Evolutionary conservation across 2,329 filamentous ascomycete species (phyloP), one percentile per base, ranked within the genome.

Genomic region (Arthrobotrys megalospora): DNA sequence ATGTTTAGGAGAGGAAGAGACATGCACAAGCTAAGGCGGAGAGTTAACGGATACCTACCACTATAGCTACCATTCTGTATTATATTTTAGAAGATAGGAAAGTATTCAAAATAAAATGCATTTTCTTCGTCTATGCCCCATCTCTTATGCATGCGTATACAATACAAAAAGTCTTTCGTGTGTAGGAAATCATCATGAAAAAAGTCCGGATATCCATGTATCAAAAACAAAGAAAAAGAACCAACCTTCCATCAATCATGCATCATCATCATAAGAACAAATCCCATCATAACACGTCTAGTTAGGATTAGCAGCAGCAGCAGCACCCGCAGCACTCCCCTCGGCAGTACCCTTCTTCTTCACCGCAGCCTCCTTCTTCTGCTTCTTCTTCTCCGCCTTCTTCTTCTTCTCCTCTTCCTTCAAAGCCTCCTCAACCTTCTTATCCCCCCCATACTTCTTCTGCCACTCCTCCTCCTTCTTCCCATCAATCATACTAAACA

Each of bases 401-500:
- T 86, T 84, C 55, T 83, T 83, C 66, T 82, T 82, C 70, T 82
- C 82, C 16, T 81, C 81, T 6, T 82, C 81, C 36, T 82, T 82
- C 55, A 82, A 82, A n/a, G 85, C 85, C 80, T 85, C 85, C 72
- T 85, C 84, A 81, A 86, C 84, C 80, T 85, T 86, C 65, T 86
- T 84, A 81, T 86, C 85, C 82, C 91, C 91, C 63, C 91, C 91
- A 81, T 90, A 97, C 81, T 89, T 88, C 80, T 91, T 89, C 75
- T 91, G 90, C 94, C 94, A 97, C 83, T 95, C 92, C 64, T 91
- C 89, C 55, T 92, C 90, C 86, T 94, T 95, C 84, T 92, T 91
- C 8, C 91, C 87, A 80, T 94, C 92, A 82, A 97, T 97, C 67
- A 88, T 89, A n/a, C 89, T 89, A 85, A 97, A 97, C 36, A 97